Evolutionary conservation across 148 eudicot genomes (phyloP).

Genomic region (Amaranthus palmeri): DNA sequence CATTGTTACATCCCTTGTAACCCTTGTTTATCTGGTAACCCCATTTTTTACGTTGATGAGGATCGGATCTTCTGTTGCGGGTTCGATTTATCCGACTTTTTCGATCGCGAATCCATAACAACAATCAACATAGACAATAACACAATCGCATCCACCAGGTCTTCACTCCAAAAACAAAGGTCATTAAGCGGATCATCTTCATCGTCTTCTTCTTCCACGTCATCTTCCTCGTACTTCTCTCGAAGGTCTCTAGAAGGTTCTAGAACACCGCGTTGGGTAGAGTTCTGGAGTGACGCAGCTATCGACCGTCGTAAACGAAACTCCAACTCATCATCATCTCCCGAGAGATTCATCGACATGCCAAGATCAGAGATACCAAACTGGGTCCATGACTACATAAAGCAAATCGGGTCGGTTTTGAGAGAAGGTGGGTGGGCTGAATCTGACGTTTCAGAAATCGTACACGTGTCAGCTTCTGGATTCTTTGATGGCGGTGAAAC

Average conservation of each 20-base stretch:
- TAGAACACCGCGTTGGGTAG: constrained; percentile 22
- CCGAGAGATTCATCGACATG: constrained; percentile 60
- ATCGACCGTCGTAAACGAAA: constrained; percentile 47
- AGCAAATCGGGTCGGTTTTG: constrained; percentile 69
- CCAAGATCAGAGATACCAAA: constrained; percentile 42
- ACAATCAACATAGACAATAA: constrained; percentile 7
- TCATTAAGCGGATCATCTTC: constrained; percentile 31
- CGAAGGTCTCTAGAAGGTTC: constrained; percentile 41
- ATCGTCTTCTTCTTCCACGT: constrained; percentile 18
- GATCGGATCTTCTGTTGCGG: constrained; percentile 79
- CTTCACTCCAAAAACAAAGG: constrained; percentile 30
- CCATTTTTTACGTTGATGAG: constrained; percentile 78
- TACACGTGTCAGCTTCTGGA: constrained; percentile 73
- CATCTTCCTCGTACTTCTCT: constrained; percentile 17
- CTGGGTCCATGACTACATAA: constrained; percentile 71
- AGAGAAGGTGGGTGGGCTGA: constrained; percentile 82
- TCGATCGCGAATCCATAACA: constrained; percentile 47
- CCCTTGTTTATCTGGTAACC: constrained; percentile 82
- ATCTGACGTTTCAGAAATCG: constrained; percentile 74
- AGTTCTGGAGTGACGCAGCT: constrained; percentile 31
- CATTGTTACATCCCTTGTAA: constrained; percentile 84
- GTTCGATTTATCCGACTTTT: constrained; percentile 69
- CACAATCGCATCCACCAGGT: too few relatives aligned
- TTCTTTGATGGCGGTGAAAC: constrained; percentile 70
- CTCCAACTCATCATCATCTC: constrained; percentile 48